Evolutionary conservation across 768 basidiomycete genomes (phyloP).

Genomic region (Megacollybia marginata): DNA sequence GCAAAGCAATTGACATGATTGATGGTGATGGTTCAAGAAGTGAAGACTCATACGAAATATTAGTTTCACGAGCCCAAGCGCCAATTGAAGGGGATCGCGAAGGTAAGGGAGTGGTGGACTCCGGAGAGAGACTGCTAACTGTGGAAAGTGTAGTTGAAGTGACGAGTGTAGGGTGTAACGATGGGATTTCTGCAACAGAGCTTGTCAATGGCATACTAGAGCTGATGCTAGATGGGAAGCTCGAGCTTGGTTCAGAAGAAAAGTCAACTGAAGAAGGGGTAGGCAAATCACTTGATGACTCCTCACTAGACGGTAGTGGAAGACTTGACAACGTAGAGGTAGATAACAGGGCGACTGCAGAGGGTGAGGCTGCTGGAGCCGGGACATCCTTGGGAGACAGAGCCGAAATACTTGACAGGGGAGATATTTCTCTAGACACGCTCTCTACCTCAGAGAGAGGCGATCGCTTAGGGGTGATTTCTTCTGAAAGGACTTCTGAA

Average conservation of each 20-base stretch:
- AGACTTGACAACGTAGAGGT: constrained; percentile 16
- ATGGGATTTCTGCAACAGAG: constrained; percentile 12
- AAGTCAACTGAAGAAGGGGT: constrained; percentile 27
- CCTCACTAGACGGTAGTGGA: constrained; percentile 1
- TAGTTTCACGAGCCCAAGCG: constrained; percentile 59
- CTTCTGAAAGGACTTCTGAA: background rate
- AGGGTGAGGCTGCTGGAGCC: constrained; percentile 27
- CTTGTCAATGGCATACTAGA: background rate
- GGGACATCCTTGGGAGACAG: constrained; percentile 25
- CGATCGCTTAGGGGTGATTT: background rate
- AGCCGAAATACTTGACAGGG: constrained; percentile 20
- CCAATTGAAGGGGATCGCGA: constrained; percentile 20
- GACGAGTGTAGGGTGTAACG: constrained; percentile 22
- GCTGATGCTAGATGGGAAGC: constrained; percentile 11
- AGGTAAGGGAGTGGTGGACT: constrained; percentile 29
- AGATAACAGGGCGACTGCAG: constrained; percentile 13
- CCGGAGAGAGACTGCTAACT: constrained; percentile 34
- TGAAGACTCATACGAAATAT: constrained; percentile 71
- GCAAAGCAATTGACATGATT: constrained; percentile 40
- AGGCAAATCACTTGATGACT: constrained; percentile 9
- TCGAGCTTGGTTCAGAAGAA: constrained; percentile 5
- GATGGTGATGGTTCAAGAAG: constrained; percentile 68
- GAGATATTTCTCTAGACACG: background rate
- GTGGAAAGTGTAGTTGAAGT: constrained; percentile 25
- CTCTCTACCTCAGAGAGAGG: background rate